Percentiles rank a stretch among this genome's conserved stretches.
Evolutionary conservation across 1,284 basidiomycete genomes (phyloP).

Genomic region (Rhodotorula glutinis): DNA sequence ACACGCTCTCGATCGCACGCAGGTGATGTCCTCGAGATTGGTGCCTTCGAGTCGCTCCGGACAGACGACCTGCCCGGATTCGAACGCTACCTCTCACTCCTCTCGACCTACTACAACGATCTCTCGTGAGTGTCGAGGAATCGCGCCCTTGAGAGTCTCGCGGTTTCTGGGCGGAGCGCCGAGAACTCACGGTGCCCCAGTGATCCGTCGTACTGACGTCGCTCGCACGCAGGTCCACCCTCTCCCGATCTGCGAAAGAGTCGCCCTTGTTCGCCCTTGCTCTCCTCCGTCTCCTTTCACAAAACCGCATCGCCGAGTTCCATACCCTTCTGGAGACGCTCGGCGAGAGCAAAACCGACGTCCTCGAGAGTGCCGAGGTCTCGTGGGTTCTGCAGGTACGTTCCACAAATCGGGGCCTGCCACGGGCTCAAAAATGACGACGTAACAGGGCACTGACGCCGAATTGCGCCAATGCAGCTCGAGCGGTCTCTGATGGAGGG

Average conservation of each 20-base stretch:
- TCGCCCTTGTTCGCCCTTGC: conserved; percentile 87
- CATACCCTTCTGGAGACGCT: conserved; percentile 99
- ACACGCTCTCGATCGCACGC: not conserved
- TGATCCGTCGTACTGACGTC: not conserved
- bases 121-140: conserved; percentile 43
- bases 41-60: conserved; percentile 87
- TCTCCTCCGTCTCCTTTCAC: conserved; percentile 87
- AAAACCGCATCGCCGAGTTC: conserved; percentile 96
- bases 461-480: conserved; percentile 39
- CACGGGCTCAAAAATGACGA: not conserved
- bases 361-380: conserved; percentile 32
- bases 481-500: conserved; percentile 99
- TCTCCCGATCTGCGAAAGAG: conserved; percentile 80
- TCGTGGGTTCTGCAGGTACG: conserved; percentile 38
- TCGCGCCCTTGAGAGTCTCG: too few relatives aligned
- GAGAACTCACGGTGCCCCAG: too few relatives aligned
- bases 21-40: conserved; percentile 89
- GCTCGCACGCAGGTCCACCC: conserved; percentile 46
- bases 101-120: conserved; percentile 89
- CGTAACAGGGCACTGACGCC: too few relatives aligned
- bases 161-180: too few relatives aligned
- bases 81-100: conserved; percentile 89
- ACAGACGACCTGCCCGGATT: conserved; percentile 84
- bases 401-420: not conserved
- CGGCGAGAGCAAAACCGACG: conserved; percentile 4